Percentiles rank a stretch among this genome's conserved stretches.
Evolutionary conservation across 345 rosid genomes (phyloP).

Genomic region (Gossypium herbaceum): DNA sequence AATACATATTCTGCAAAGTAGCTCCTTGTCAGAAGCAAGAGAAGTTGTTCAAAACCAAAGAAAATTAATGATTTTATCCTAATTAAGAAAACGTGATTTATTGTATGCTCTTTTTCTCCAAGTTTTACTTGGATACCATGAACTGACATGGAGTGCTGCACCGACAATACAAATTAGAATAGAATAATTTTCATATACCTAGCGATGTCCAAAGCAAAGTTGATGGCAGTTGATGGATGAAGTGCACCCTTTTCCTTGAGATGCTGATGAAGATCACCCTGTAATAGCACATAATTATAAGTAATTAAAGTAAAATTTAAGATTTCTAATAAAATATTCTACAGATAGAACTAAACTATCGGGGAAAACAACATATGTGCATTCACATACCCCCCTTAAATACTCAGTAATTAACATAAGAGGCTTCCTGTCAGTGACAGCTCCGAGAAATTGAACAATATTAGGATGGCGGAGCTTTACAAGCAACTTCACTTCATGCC

Average conservation of each 20-base stretch:
- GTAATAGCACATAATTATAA: slow-evolving; percentile 21
- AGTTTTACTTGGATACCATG: slow-evolving; percentile 1
- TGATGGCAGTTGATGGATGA: slow-evolving; percentile 79
- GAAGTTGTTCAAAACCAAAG: slow-evolving; percentile 2
- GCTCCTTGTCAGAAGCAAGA: background rate
- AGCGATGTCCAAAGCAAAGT: slow-evolving; percentile 93
- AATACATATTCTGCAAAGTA: background rate
- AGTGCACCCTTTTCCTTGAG: slow-evolving; percentile 93
- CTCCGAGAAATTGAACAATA: slow-evolving; percentile 95
- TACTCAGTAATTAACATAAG: slow-evolving; percentile 95
- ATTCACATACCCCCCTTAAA: slow-evolving; percentile 76
- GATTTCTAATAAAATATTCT: slow-evolving; percentile 9
- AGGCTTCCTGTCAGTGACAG: slow-evolving; percentile 99
- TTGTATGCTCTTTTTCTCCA: background rate
- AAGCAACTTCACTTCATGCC: slow-evolving; percentile 94
- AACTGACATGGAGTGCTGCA: background rate
- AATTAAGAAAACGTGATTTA: background rate
- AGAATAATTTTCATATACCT: slow-evolving; percentile 37
- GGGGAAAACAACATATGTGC: slow-evolving; percentile 15
- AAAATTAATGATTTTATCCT: background rate
- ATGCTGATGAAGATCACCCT: slow-evolving; percentile 98
- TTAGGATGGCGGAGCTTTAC: slow-evolving; percentile 99
- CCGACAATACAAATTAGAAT: background rate
- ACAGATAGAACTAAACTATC: slow-evolving; percentile 7
- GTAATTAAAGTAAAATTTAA: slow-evolving; percentile 6